Evolutionary conservation across 495 filamentous ascomycete species (phyloP), one percentile per base, ranked within the genome.

Genomic region (Trichocladium antarcticum): DNA sequence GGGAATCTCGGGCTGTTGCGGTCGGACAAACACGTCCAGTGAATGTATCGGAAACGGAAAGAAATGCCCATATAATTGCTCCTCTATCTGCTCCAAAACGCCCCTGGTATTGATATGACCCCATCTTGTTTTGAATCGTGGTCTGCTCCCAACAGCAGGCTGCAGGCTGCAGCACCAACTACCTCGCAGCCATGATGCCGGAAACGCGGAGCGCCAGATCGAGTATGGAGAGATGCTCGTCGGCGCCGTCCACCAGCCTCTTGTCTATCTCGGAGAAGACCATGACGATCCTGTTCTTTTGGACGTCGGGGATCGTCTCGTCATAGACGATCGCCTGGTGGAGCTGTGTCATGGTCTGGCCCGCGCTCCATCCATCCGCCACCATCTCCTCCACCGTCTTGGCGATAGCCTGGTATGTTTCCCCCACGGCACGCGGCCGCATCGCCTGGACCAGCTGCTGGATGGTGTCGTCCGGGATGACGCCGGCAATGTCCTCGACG

Each of bases 331-430:
- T 65, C 28, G 76, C 74, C 58, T 87, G 82, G 58, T 95, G 96
- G 22, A 98, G 67, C 84, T 98, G 59, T 6, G 74, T 63, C 38
- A 96, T 71, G 16, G 93, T 73, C 69, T 97, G 92, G 15, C 82
- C 81, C n/a, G 90, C 92, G 68, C 87, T 95, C 93, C 92, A 99
- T 19, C 92, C 92, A 69, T 99, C 92, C 12, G 92, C 90, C 50
- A 96, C 83, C 73, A 97, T 80, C 61, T 93, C 83, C 57, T 84
- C 83, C 6, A 97, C 81, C 16, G 84, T 79, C 56, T 77, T 82
- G 0, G 85, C 77, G 10, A 99, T 74, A 31, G 77, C 74, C 48
- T 80, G 77, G 59, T 90, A 97, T 1, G 78, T 74, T 12, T 80
- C 77, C 2, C 70, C 68, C 0, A 75, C 77, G 27, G 73, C 74